phyloP scores from a whole-genome alignment of 2,329 filamentous ascomycete species.

The Huntiella savannae region DNA sequence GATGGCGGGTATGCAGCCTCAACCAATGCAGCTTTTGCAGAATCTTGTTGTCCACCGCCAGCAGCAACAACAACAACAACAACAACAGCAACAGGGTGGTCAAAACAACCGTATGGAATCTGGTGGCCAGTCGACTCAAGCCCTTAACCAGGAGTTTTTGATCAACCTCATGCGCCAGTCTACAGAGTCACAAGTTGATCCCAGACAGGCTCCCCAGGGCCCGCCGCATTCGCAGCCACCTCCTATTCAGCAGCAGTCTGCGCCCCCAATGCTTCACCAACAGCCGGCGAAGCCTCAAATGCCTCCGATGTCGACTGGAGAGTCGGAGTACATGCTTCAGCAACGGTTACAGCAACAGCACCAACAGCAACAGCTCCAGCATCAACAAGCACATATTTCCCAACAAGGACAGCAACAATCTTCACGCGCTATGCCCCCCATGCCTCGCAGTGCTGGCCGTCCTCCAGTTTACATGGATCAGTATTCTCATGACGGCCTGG shows the following conservation, averaged over 20 bases:
- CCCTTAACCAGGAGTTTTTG: conserved; percentile 62
- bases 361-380: conserved; percentile 19
- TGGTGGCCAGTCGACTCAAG: conserved; percentile 21
- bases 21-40: conserved; percentile 38
- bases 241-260: conserved; percentile 11
- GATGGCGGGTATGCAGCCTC: conserved; percentile 26
- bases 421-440: conserved; percentile 6
- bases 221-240: conserved; percentile 29
- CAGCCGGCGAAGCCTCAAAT: conserved; percentile 9
- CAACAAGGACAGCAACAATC: conserved; percentile 9
- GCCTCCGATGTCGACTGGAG: conserved; percentile 3
- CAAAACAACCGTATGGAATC: conserved; percentile 7
- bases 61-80: conserved; percentile 1
- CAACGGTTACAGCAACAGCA: conserved; percentile 13
- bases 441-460: conserved; percentile 22
- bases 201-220: conserved; percentile 28
- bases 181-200: conserved; percentile 30
- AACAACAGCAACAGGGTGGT: conserved; percentile 8
- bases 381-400: conserved; percentile 15
- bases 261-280: conserved; percentile 11
- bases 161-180: conserved; percentile 56
- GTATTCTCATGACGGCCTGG: conserved; percentile 29
- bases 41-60: conserved; percentile 33
- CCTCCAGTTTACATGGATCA: conserved; percentile 36
- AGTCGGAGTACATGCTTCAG: conserved; percentile 13